Evolutionary conservation across 2,329 filamentous ascomycete species (phyloP).

Genomic region (Penicillium sp.): DNA sequence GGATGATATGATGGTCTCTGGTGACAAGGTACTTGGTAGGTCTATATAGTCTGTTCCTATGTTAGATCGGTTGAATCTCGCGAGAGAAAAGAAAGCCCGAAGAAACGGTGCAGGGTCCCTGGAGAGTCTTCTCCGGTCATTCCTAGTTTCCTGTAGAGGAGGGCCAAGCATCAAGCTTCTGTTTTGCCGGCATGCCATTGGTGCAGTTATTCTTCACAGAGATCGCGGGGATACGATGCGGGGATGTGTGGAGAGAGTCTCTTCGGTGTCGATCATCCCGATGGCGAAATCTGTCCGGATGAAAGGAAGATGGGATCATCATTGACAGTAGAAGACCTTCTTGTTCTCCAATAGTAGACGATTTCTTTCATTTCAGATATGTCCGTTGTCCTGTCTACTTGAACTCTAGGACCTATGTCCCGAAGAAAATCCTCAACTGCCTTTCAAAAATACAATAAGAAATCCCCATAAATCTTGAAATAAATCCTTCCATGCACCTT

Average conservation of each 20-base stretch:
- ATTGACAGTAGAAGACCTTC: background rate
- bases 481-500: constrained; percentile 19
- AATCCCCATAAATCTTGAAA: constrained; percentile 10
- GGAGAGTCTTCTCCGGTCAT: constrained; percentile 4
- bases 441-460: constrained; percentile 6
- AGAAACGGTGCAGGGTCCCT: background rate
- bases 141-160: constrained; percentile 1
- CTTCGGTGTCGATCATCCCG: constrained; percentile 29
- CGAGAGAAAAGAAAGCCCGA: constrained; percentile 12
- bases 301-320: constrained; percentile 6
- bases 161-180: background rate
- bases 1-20: background rate
- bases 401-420: background rate
- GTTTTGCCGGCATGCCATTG: constrained; percentile 27
- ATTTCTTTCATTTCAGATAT: background rate
- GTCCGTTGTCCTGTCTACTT: background rate
- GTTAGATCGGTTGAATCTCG: background rate
- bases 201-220: constrained; percentile 35
- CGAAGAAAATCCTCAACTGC: background rate
- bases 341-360: background rate
- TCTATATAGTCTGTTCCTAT: constrained; percentile 21
- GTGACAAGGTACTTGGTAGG: background rate
- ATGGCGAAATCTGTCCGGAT: constrained; percentile 2
- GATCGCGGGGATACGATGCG: constrained; percentile 27
- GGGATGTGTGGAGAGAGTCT: constrained; percentile 14